phyloP scores from a whole-genome alignment of 306 rosid species.

The Vicia sativa region DNA sequence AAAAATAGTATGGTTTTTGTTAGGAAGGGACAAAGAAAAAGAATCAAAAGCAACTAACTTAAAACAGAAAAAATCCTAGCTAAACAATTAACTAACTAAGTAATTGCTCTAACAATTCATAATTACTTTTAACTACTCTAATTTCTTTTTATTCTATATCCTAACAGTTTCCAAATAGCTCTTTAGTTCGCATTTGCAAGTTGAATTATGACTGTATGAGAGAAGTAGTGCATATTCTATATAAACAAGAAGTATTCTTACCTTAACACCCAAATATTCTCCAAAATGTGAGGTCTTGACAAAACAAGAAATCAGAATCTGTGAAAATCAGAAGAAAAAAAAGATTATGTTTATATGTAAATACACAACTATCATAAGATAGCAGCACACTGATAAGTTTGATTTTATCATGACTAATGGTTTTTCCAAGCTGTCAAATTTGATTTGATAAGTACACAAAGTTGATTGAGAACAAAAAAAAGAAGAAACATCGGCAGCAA shows the following conservation, averaged over 20 bases:
- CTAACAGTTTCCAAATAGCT: constrained; percentile 16
- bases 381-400: constrained; percentile 12
- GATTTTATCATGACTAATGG: constrained; percentile 12
- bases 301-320: constrained; percentile 91
- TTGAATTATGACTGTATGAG: constrained; percentile 7
- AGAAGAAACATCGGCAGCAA: neutral
- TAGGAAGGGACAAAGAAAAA: no score
- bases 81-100: no score
- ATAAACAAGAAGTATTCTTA: constrained; percentile 42
- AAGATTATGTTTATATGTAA: constrained; percentile 1
- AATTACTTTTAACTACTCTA: no score
- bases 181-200: constrained; percentile 10
- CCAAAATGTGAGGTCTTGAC: constrained; percentile 92
- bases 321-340: constrained; percentile 40
- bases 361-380: constrained; percentile 6
- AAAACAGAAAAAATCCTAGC: no score
- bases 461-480: neutral
- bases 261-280: constrained; percentile 94
- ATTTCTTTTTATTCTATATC: no score
- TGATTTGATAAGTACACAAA: neutral
- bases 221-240: constrained; percentile 28
- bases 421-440: constrained; percentile 18
- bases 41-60: no score
- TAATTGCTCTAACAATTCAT: no score
- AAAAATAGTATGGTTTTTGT: no score